Evolutionary conservation across 176 grass and related monocot genomes (phyloP), one percentile per base, ranked within the genome.

Genomic region (Musa beccarii): DNA sequence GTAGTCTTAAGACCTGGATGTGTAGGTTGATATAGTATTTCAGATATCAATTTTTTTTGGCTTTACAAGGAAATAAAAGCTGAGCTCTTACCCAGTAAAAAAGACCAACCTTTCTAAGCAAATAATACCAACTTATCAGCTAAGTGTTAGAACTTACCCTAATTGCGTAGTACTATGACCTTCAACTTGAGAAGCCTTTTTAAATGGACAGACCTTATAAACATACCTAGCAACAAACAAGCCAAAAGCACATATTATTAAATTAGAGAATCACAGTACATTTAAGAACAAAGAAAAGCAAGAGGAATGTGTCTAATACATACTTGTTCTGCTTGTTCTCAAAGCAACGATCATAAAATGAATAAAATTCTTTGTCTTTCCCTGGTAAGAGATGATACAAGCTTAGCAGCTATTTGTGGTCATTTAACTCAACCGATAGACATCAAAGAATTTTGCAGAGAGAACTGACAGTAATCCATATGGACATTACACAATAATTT

Each of bases 121-220:
- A 69, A 51, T 10, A 19, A 50, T 51, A 50, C 28, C 19, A 51
- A 70, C 20, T 69, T 20, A 22, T 21, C 8, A 52, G 68, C 68
- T 76, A 70, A 22, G 49, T 23, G n/a, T 2, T 1, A n/a, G 67
- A 91, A 83, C 66, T 93, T 89, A 99, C 95, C 95, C 95, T 63
- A 99, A 89, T 81, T 81, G 81, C 11, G 90, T 99, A 23, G 86
- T 82, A 85, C 95, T 99, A 66, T 99, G 90, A 49, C 88, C 95
- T 91, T 99, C 95, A 82, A 83, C 69, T 76, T 99, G 95, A 49
- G 91, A 79, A 80, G 91, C 95, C 82, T 84, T 99, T 81, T 91
- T 99, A 79, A 87, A 99, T 66, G 86, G 88, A 74, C 90, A 99
- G 69, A 94, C 88, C 83, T 99, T 99, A 72, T 99, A 99, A 75